These are phyloP conservation scores for Fusarium sp. DNA, from an alignment of 2,329 filamentous ascomycete species.

Conservation along the genomic window DNA sequence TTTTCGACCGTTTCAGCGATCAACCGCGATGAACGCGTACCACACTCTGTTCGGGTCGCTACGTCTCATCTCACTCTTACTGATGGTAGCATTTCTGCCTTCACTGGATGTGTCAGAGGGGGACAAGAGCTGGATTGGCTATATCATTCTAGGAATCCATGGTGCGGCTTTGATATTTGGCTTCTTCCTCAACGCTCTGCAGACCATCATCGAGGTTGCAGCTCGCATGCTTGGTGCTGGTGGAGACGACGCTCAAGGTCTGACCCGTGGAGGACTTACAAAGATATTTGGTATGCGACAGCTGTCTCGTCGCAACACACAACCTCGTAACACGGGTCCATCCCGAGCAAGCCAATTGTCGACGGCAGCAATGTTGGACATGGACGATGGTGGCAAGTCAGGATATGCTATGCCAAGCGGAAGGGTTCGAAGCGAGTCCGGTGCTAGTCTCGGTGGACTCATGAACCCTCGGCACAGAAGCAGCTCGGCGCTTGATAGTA, in stretches of 20 bases:
- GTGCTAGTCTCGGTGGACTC: slow-evolving; percentile 67
- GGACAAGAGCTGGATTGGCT: slow-evolving; percentile 93
- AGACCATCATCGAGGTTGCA: slow-evolving; percentile 89
- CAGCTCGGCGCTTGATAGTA: slow-evolving; percentile 67
- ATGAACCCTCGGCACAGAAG: slow-evolving; percentile 63
- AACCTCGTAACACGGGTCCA: slow-evolving; percentile 68
- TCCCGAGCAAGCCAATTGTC: slow-evolving; percentile 86
- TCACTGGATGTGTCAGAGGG: slow-evolving; percentile 82
- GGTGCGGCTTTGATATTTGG: slow-evolving; percentile 87
- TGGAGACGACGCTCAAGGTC: slow-evolving; percentile 76
- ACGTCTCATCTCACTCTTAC: slow-evolving; percentile 79
- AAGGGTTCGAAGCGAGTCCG: slow-evolving; percentile 71
- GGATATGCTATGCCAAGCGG: slow-evolving; percentile 68
- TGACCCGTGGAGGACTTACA: slow-evolving; percentile 83
- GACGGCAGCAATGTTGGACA: slow-evolving; percentile 81
- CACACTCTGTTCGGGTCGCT: slow-evolving; percentile 86
- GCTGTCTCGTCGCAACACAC: slow-evolving; percentile 78
- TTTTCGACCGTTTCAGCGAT: slow-evolving; percentile 88
- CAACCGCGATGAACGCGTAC: slow-evolving; percentile 98
- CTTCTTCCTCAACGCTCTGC: slow-evolving; percentile 91
- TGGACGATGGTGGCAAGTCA: slow-evolving; percentile 73
- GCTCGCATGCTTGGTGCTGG: slow-evolving; percentile 87
- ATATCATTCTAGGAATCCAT: slow-evolving; percentile 88
- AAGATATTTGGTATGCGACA: slow-evolving; percentile 95
- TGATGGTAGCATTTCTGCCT: slow-evolving; percentile 87